Percentiles rank a stretch among this genome's conserved stretches.
phyloP scores from a whole-genome alignment of 257 asterid species.

The Solanum virginianum region DNA sequence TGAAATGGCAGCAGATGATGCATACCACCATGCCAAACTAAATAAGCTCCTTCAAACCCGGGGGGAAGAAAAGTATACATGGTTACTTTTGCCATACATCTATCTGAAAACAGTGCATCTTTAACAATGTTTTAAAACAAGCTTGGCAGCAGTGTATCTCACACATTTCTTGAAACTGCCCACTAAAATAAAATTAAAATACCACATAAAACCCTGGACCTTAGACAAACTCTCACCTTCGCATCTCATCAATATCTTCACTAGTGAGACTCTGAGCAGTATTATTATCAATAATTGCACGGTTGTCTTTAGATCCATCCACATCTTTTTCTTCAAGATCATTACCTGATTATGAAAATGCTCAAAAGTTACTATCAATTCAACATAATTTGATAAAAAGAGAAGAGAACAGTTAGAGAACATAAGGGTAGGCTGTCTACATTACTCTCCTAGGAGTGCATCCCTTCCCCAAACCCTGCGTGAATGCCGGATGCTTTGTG shows the following conservation, averaged over 20 bases:
- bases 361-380: conserved; percentile 2
- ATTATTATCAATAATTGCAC: conserved; percentile 75
- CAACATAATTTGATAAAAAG: not conserved
- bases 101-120: not conserved
- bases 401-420: not conserved
- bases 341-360: conserved; percentile 33
- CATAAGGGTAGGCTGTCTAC: not conserved
- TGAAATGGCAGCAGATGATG: not conserved
- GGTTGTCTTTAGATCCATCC: conserved; percentile 69
- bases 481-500: not conserved
- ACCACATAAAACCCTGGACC: not conserved
- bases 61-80: not conserved
- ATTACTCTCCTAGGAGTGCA: not conserved
- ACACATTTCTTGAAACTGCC: not conserved
- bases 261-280: conserved; percentile 80
- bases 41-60: not conserved
- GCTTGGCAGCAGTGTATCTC: not conserved
- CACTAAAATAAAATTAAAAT: not conserved
- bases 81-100: not conserved
- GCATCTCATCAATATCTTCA: conserved; percentile 73
- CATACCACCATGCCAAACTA: not conserved
- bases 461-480: not conserved
- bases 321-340: conserved; percentile 22
- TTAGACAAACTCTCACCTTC: conserved; percentile 32
- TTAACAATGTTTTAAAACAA: not conserved